These are phyloP conservation scores for Oryza glaberrima DNA, from an alignment of 176 grass and related monocot species.

Conservation along the genomic window DNA sequence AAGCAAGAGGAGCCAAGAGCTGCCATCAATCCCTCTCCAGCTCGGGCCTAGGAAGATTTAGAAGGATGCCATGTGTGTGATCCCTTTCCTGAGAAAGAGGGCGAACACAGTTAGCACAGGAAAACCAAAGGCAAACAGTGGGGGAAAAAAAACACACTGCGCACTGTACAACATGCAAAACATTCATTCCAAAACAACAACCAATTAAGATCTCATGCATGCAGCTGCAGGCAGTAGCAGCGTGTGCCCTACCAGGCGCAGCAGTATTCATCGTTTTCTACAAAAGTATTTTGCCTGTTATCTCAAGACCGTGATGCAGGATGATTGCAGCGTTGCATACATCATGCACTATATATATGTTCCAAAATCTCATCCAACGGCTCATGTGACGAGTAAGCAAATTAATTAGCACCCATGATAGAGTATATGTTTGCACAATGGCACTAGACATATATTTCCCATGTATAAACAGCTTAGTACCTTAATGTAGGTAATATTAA, in stretches of 20 bases:
- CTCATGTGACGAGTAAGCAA: not conserved
- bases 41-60: slow-evolving; percentile 40
- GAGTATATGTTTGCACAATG: not conserved
- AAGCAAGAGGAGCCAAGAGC: slow-evolving; percentile 36
- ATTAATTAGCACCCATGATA: not conserved
- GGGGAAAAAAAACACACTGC: slow-evolving; percentile 11
- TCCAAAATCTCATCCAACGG: not conserved
- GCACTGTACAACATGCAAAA: slow-evolving; percentile 37
- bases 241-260: slow-evolving; percentile 4
- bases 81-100: slow-evolving; percentile 34
- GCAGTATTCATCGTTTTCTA: not conserved
- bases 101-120: slow-evolving; percentile 40
- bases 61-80: slow-evolving; percentile 37
- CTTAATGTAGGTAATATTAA: not conserved
- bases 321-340: not conserved
- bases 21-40: slow-evolving; percentile 47
- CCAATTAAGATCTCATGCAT: slow-evolving; percentile 38
- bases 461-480: not conserved
- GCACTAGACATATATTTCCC: not conserved
- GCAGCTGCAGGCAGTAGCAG: not conserved
- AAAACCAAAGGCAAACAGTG: slow-evolving; percentile 38
- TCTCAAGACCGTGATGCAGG: not conserved
- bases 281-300: slow-evolving; percentile 22
- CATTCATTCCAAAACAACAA: slow-evolving; percentile 36
- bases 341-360: not conserved